Conservation (phyloP, 164 flowering plant genomes). For the Tinospora cordifolia region DNA sequence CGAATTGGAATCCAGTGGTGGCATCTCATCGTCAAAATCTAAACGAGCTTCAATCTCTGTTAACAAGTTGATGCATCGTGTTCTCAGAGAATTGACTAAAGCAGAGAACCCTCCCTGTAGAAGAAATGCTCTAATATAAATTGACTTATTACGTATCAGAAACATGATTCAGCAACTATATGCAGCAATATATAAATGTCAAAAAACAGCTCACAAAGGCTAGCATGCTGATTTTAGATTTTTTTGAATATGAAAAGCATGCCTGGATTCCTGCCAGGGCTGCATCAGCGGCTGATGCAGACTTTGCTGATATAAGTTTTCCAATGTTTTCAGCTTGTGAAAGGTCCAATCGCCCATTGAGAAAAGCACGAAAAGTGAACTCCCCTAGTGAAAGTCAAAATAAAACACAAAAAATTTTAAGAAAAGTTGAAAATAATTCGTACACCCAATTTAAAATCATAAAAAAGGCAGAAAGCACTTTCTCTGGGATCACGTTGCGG, state of each 20-base stretch:
- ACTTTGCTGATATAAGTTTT: conserved; percentile 72
- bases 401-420: not conserved
- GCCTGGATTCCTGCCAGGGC: conserved; percentile 94
- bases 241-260: conserved; percentile 8
- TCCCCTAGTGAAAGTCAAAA: conserved; percentile 47
- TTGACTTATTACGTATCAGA: not conserved
- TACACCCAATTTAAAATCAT: not conserved
- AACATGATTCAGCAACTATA: not conserved
- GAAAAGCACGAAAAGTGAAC: conserved; percentile 90
- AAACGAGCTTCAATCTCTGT: conserved; percentile 94
- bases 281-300: conserved; percentile 84
- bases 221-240: not conserved
- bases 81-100: conserved; percentile 68
- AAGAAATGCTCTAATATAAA: conserved; percentile 3
- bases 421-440: not conserved
- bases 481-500: too few species aligned
- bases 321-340: conserved; percentile 91
- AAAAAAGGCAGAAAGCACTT: too few species aligned
- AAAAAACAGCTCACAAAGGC: not conserved
- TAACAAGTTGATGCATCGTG: conserved; percentile 75
- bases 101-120: conserved; percentile 88
- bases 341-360: conserved; percentile 96
- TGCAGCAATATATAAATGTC: not conserved
- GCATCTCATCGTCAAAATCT: conserved; percentile 99
- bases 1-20: conserved; percentile 48